Conservation (phyloP, 1,139 yeast genomes). For the Candida sanyaensis region DNA sequence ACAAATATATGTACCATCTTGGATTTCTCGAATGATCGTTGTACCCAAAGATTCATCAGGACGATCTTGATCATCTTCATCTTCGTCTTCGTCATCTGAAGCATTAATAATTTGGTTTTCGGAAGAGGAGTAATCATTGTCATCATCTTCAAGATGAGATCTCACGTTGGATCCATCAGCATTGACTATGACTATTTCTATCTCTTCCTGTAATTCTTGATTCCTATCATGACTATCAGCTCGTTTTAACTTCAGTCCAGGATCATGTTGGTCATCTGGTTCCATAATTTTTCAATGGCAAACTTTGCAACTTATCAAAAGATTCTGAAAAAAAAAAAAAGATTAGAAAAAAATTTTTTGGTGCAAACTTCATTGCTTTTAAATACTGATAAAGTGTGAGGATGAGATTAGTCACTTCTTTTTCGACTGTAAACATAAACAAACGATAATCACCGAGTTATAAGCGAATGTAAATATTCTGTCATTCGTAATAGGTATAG, state of each 20-base stretch:
- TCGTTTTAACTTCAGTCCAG: constrained; percentile 8
- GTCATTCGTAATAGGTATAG: too few species aligned
- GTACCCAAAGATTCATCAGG: constrained; percentile 34
- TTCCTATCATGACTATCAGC: neutral
- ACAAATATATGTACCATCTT: constrained; percentile 71
- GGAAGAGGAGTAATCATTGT: neutral
- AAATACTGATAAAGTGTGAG: too few species aligned
- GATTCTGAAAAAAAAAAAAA: neutral
- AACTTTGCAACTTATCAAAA: neutral
- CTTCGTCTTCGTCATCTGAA: constrained; percentile 8
- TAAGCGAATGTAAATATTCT: neutral
- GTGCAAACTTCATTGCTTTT: too few species aligned
- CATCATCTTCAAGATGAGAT: constrained; percentile 7
- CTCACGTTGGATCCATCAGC: constrained; percentile 11
- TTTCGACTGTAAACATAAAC: neutral
- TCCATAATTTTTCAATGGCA: constrained; percentile 8
- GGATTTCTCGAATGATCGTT: constrained; percentile 54
- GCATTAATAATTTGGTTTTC: constrained; percentile 2
- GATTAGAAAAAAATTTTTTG: too few species aligned
- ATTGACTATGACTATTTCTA: neutral
- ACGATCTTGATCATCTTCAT: constrained; percentile 7
- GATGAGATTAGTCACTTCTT: neutral
- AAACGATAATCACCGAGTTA: neutral
- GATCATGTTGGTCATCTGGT: constrained; percentile 11
- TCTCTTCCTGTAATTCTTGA: neutral